phyloP scores from a whole-genome alignment of 345 rosid genomes.

The Aquilaria sinensis region DNA sequence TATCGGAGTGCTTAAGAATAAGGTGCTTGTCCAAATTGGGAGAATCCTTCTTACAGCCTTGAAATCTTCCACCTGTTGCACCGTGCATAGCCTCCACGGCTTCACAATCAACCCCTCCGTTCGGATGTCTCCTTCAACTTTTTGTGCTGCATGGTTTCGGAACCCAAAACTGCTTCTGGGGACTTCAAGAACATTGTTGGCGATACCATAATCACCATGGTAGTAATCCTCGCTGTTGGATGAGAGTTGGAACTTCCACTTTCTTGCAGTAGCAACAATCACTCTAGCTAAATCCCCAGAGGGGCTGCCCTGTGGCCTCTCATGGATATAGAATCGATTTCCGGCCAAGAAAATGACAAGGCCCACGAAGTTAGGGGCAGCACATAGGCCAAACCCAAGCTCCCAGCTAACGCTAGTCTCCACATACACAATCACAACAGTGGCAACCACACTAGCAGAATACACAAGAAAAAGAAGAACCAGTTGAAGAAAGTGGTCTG shows the following conservation, averaged over 20 bases:
- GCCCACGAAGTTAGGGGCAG: slow-evolving; percentile 7
- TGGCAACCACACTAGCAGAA: slow-evolving; percentile 1
- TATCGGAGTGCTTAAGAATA: slow-evolving; percentile 27
- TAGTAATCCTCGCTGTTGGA: slow-evolving; percentile 7
- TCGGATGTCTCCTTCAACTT: slow-evolving; percentile 28
- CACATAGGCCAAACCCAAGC: slow-evolving; percentile 20
- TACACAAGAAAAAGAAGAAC: slow-evolving; percentile 12
- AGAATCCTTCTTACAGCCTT: slow-evolving; percentile 28
- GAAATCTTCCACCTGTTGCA: slow-evolving; percentile 46
- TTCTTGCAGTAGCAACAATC: slow-evolving; percentile 14
- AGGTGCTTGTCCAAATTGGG: slow-evolving; percentile 29
- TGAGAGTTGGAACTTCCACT: slow-evolving; percentile 7
- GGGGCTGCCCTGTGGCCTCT: slow-evolving; percentile 19
- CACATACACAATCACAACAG: slow-evolving; percentile 13
- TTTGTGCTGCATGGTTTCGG: slow-evolving; percentile 36
- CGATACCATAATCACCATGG: slow-evolving; percentile 1
- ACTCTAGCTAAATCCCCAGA: slow-evolving; percentile 14
- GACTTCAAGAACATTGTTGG: neutral
- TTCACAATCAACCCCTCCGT: slow-evolving; percentile 26
- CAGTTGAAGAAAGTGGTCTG: slow-evolving; percentile 19
- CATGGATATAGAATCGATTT: slow-evolving; percentile 9
- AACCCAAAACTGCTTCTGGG: slow-evolving; percentile 30
- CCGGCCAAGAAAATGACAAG: slow-evolving; percentile 10
- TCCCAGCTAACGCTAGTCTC: slow-evolving; percentile 23
- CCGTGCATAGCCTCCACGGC: slow-evolving; percentile 41